phyloP scores from a whole-genome alignment of 306 rosid genomes.

The Castanea mollissima region DNA sequence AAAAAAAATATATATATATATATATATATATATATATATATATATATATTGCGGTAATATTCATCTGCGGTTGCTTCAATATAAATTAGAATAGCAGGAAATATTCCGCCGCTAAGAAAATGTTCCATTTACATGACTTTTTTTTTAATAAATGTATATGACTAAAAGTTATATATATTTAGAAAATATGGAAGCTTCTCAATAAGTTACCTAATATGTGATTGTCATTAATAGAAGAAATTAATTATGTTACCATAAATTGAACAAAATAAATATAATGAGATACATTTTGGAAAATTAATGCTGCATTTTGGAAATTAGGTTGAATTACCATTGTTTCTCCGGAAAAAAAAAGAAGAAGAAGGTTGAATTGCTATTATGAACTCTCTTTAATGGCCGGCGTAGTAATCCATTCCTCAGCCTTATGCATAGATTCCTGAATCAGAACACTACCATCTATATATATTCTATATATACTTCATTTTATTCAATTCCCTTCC shows the following conservation, averaged over 20 bases:
- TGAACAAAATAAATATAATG: neutral
- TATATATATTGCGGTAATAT: neutral
- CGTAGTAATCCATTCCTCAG: neutral
- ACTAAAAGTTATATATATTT: too few species aligned
- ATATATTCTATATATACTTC: neutral
- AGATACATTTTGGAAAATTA: neutral
- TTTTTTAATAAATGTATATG: too few species aligned
- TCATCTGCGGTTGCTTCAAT: neutral
- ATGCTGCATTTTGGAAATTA: neutral
- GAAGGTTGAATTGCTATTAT: neutral
- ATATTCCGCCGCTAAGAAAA: neutral
- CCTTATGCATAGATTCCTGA: slow-evolving; percentile 4
- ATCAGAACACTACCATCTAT: neutral
- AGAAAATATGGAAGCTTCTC: neutral
- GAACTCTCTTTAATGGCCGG: neutral
- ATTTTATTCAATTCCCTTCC: slow-evolving; percentile 2
- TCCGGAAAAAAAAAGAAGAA: too few species aligned
- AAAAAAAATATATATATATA: too few species aligned
- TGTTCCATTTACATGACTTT: neutral
- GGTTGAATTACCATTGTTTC: neutral
- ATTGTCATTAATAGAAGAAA: neutral
- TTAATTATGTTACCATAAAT: neutral
- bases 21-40: too few species aligned
- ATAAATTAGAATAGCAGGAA: neutral
- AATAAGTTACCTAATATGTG: neutral